These are phyloP conservation scores for Saccharomycopsis olivae DNA, from an alignment of 805 yeast species.

Conservation along the genomic window DNA sequence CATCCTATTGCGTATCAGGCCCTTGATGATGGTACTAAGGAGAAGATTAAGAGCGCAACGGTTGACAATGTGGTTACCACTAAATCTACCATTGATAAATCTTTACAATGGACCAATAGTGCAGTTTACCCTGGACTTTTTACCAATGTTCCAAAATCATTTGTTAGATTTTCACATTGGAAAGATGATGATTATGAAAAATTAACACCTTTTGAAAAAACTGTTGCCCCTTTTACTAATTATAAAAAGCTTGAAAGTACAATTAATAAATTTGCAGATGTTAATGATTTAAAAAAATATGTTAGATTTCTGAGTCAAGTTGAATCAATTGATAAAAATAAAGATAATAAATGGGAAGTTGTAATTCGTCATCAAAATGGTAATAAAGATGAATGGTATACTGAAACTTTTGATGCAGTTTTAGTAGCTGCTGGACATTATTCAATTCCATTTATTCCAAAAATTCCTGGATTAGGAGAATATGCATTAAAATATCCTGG, in stretches of 20 bases:
- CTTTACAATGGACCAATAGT: conserved; percentile 28
- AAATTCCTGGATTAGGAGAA: conserved; percentile 35
- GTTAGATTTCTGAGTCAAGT: conserved; percentile 33
- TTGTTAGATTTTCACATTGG: conserved; percentile 26
- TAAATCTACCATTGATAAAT: background rate
- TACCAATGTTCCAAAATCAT: conserved; percentile 30
- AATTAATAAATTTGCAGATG: conserved; percentile 23
- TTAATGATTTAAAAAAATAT: conserved; percentile 24
- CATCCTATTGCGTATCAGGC: conserved; percentile 9
- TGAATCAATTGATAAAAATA: conserved; percentile 26
- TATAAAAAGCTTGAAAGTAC: conserved; percentile 27
- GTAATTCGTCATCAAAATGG: conserved; percentile 22
- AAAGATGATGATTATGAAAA: conserved; percentile 15
- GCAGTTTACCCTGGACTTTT: conserved; percentile 30
- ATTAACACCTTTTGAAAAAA: conserved; percentile 1
- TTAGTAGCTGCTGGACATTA: conserved; percentile 51
- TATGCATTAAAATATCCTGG: conserved; percentile 33
- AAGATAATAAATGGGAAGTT: conserved; percentile 30
- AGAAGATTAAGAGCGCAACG: background rate
- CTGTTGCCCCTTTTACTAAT: conserved; percentile 26
- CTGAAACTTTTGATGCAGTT: conserved; percentile 43
- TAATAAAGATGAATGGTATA: conserved; percentile 30
- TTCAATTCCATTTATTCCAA: conserved; percentile 45
- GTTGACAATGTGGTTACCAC: background rate
- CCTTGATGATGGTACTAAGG: background rate